A percentile compares a stretch with the other conserved stretches of the same genome.
These are phyloP conservation scores for Xerocomellus amylosporus DNA, from an alignment of 768 basidiomycete species.

Conservation along the genomic window DNA sequence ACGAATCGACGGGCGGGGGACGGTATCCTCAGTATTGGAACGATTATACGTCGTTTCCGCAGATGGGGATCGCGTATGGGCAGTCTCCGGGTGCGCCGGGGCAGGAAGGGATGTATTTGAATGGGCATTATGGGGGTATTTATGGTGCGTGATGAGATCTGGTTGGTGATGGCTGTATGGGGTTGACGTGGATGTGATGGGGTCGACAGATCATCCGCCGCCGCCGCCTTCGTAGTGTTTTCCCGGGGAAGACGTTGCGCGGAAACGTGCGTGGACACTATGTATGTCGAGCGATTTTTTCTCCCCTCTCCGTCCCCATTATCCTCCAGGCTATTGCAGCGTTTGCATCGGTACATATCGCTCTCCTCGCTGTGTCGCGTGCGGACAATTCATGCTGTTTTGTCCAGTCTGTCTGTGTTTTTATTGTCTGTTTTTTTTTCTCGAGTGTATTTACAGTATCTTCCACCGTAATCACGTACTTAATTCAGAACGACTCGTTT, in stretches of 20 bases:
- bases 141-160: conserved; percentile 25
- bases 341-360: too few species aligned
- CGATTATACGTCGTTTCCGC: conserved; percentile 52
- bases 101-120: conserved; percentile 24
- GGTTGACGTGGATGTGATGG: not conserved
- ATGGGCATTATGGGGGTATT: conserved; percentile 23
- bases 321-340: too few species aligned
- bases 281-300: not conserved
- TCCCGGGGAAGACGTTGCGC: not conserved
- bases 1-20: conserved; percentile 19
- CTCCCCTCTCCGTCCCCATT: not conserved
- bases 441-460: not conserved
- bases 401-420: not conserved
- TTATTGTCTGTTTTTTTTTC: not conserved
- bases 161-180: not conserved
- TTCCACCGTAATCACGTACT: not conserved
- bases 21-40: conserved; percentile 56
- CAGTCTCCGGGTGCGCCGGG: conserved; percentile 3
- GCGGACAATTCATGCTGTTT: not conserved
- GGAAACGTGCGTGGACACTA: not conserved
- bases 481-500: conserved; percentile 9
- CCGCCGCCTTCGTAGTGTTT: conserved; percentile 6
- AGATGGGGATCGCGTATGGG: conserved; percentile 43
- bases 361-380: not conserved
- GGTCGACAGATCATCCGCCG: conserved; percentile 6